Evolutionary conservation across 371 early-diverging fungal species (phyloP).

Genomic region (Mucor velutinosus): DNA sequence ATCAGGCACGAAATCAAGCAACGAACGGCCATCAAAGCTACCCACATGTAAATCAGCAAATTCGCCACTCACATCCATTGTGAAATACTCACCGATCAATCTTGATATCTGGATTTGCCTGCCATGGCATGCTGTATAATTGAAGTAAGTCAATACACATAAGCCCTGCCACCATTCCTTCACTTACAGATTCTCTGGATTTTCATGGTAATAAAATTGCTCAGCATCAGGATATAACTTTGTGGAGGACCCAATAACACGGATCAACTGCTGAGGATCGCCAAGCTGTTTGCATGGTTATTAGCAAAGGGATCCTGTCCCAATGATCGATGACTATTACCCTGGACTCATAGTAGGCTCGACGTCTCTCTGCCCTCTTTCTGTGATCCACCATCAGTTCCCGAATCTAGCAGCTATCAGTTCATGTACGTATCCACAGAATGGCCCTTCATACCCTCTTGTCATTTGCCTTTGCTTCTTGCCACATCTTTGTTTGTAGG

Average conservation of each 20-base stretch:
- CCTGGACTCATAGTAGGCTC: conserved; percentile 62
- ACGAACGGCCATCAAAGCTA: conserved; percentile 63
- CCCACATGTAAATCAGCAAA: not conserved
- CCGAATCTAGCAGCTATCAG: conserved; percentile 39
- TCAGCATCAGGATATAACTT: conserved; percentile 57
- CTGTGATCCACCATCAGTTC: conserved; percentile 60
- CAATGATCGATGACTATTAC: conserved; percentile 25
- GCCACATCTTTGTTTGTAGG: conserved; percentile 32
- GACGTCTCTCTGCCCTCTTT: conserved; percentile 58
- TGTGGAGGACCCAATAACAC: conserved; percentile 55
- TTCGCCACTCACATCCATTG: not conserved
- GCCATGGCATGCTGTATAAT: conserved; percentile 53
- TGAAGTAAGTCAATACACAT: not conserved
- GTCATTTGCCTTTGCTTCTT: conserved; percentile 50
- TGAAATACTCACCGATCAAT: conserved; percentile 46
- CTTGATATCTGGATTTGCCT: conserved; percentile 48
- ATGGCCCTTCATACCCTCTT: conserved; percentile 29
- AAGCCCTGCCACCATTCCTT: not conserved
- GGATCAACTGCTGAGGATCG: conserved; percentile 59
- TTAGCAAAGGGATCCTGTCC: not conserved
- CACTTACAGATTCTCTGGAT: conserved; percentile 50
- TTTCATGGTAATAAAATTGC: conserved; percentile 58
- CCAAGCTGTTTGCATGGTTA: conserved; percentile 41
- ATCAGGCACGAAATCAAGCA: conserved; percentile 56
- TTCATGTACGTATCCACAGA: not conserved